Conservation (phyloP, 768 basidiomycete genomes). For the Lactarius sp. region DNA sequence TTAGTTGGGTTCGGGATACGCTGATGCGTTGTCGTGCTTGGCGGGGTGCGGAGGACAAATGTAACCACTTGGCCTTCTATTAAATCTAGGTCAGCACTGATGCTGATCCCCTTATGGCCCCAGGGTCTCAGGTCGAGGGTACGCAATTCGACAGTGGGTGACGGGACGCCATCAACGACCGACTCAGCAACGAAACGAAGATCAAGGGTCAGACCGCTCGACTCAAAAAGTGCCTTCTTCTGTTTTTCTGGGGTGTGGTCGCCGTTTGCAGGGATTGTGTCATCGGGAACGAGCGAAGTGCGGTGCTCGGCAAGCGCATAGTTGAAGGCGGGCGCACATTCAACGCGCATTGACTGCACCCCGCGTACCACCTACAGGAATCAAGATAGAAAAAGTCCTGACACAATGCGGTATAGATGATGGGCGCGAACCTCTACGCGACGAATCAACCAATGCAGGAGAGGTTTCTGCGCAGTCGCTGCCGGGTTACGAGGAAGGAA, state of each 20-base stretch:
- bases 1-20: slow-evolving; percentile 34
- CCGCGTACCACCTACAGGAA: slow-evolving; percentile 70
- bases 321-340: slow-evolving; percentile 96
- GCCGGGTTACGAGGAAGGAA: slow-evolving; percentile 66
- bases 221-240: slow-evolving; percentile 60
- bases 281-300: slow-evolving; percentile 50
- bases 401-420: not conserved
- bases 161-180: slow-evolving; percentile 44
- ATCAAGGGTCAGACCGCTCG: slow-evolving; percentile 57
- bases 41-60: slow-evolving; percentile 75
- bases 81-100: slow-evolving; percentile 54
- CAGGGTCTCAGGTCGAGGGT: slow-evolving; percentile 60
- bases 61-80: slow-evolving; percentile 87
- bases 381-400: not conserved
- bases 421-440: slow-evolving; percentile 56
- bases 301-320: slow-evolving; percentile 79
- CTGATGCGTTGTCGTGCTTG: slow-evolving; percentile 34
- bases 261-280: slow-evolving; percentile 34
- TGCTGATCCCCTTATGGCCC: slow-evolving; percentile 71
- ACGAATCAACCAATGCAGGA: slow-evolving; percentile 81
- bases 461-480: slow-evolving; percentile 46
- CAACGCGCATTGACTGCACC: slow-evolving; percentile 68
- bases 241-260: slow-evolving; percentile 34
- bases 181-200: slow-evolving; percentile 68
- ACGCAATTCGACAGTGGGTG: slow-evolving; percentile 53